These are phyloP conservation scores for Dalechampia spathulata DNA, from an alignment of 441 rosid species.

Conservation along the genomic window DNA sequence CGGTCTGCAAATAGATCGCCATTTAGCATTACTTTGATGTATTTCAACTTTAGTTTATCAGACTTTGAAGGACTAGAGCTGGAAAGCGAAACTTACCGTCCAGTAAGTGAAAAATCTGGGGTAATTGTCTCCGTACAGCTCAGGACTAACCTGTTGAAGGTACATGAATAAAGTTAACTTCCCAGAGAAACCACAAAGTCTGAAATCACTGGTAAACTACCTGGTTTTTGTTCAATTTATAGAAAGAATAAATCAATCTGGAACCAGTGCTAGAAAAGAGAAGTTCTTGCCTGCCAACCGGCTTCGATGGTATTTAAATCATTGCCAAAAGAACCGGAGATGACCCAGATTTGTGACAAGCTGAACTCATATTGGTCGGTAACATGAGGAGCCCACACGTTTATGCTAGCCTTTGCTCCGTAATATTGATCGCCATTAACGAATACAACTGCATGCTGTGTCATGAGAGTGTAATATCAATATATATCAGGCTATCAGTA, in stretches of 20 bases:
- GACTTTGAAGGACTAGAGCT: neutral
- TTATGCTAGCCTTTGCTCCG: conserved; percentile 92
- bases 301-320: conserved; percentile 99
- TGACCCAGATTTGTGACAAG: conserved; percentile 93
- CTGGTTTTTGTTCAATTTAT: too few species aligned
- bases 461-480: too few species aligned
- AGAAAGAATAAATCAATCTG: too few species aligned
- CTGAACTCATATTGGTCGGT: conserved; percentile 76
- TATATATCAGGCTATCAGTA: too few species aligned
- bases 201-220: too few species aligned
- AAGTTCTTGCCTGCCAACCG: conserved; percentile 99
- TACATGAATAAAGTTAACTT: too few species aligned
- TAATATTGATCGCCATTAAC: conserved; percentile 82
- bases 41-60: neutral
- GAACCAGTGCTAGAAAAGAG: too few species aligned
- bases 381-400: conserved; percentile 89
- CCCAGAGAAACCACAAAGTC: too few species aligned
- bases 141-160: conserved; percentile 78
- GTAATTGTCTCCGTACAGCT: conserved; percentile 79
- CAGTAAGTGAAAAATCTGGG: conserved; percentile 97
- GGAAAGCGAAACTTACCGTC: conserved; percentile 65
- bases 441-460: conserved; percentile 94
- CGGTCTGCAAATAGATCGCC: conserved; percentile 48
- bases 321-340: conserved; percentile 86
- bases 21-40: neutral